Evolutionary conservation across 495 filamentous ascomycete species (phyloP), one percentile per base, ranked within the genome.

Genomic region (Neurospora tetrasperma): DNA sequence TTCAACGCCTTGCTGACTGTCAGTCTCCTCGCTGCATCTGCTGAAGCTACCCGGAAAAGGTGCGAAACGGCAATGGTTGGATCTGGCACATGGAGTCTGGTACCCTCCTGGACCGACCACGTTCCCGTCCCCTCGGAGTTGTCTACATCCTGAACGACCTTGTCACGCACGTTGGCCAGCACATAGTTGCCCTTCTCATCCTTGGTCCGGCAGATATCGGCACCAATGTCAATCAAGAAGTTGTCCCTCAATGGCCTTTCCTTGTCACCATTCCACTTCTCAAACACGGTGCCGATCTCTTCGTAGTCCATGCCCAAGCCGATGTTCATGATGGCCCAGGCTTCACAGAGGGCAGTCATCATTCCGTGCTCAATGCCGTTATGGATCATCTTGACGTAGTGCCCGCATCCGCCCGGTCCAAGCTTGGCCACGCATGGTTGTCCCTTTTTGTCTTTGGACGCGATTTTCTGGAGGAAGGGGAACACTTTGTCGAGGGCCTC

Each of bases 371-470:
- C 90, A 69, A 93, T 92, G 14, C 90, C 90, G 76, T 93, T 92
- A 76, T 93, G 91, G 0, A 92, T 86, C 90, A 93, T 93, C 79
- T 94, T 93, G 42, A 92, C 89, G 75, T 89, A 93, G 78, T 93
- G 89, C 2, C 90, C 91, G 1, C 87, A 84, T 3, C 91, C 90
- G 2, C 87, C 88, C 5, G 86, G 87, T 0, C 91, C 90, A 75
- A 90, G 82, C 12, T 83, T 83, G 12, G 81, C 87, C 5, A 92
- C 90, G 78, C 91, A 93, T 0, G 89, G 86, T 4, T 80, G 85
- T 5, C 89, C 88, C 2, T 85, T 79, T 18, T 78, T 77, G 73
- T 89, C 89, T 76, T 89, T 91, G 16, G 89, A 90, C 0, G 89
- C 85, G 62, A 91, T 85, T 6, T 35, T 62, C 43, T 83, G 85